Base-by-base conservation (phyloP, 805 yeast genomes). In the Zygoascus biomembranicola region DNA sequence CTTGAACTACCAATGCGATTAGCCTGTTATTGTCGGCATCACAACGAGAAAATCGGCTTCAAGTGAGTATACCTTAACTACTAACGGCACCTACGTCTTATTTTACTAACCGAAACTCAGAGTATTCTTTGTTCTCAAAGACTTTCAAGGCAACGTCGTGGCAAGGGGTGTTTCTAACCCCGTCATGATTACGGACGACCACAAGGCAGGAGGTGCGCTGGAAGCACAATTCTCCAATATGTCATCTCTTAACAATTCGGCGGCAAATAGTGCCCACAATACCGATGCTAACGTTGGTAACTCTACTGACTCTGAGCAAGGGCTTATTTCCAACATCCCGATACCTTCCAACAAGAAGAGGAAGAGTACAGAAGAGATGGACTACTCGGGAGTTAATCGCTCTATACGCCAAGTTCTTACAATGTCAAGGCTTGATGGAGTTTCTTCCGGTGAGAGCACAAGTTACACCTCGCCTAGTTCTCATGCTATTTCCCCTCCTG, bases 141-240 rank as follows among this genome's bases (percentile, higher is more conserved):
- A 90, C 66, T 65, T 73, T 53, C 64, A 73, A 8, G 85, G 84
- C 20, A 73, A 76, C 23, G 75, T 89, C 4, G 76, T 92, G 16
- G 97, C 90, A 6, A 83, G 83, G 61, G 80, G 81, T 19, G 67
- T 84, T 8, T 80, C 96, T 0, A 71, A 82, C 8, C 81, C 89
- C 5, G 87, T 92, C 32, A 84, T 88, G 84, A 90, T 92, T 50
- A 92, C 95, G 81, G 98, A 94, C 69, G 84, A 95, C 68, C 95
- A 92, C 76, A 90, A 88, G 69, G 76, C 80, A 19, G 64, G 53
- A 16, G 41, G 35, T 60, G 48, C 49, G 42, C 9, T n/a, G 19
- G 52, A 69, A 14, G 63, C 74, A 6, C 18, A 31, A 20, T 23
- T 32, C 41, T 13, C 37, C 14, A 32, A 31, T 8, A 18, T 32